Evolutionary conservation across 2,329 filamentous ascomycete species (phyloP), one percentile per base, ranked within the genome.

Genomic region (Aspergillus thermomutatus): DNA sequence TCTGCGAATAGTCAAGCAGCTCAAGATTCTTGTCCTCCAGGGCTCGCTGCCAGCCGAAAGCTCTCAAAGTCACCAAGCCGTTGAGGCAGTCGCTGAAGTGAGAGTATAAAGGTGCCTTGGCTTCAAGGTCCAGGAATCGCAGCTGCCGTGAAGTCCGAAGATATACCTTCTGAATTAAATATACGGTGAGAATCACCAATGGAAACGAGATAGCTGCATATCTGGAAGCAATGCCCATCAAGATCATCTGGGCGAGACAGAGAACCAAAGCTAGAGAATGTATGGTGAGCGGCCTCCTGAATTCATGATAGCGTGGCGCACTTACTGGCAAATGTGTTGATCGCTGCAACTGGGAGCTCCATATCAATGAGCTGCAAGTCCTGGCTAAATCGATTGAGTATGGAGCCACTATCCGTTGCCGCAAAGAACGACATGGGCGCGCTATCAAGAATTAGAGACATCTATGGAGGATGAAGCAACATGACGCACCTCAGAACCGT

Each of bases 91-190:
- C 83, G 23, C 80, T 74, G 60, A 86, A 86, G 57, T 85, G 74
- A 17, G 76, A 82, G 71, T 83, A 85, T 0, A 87, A 70, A 0
- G 83, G 83, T 0, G 80, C 80, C 60, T 87, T 86, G 1, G 82
- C 79, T 66, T 88, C 85, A 1, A 88, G 76, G 48, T 87, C 85
- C 10, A 88, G 68, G 21, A 85, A 76, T 50, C 85, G 78, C 7
- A 88, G 67, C 65, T 87, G 85, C 0, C 84, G 74, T 0, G 83
- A 86, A 0, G 84, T 87, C 0, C 82, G 76, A 2, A 87, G 75
- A 61, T 87, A 87, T 50, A 84, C 77, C 52, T 75, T 80, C 59
- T 86, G 84, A 0, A 87, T 68, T 2, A 74, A 57, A 54, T 79
- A 86, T 0, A 86, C 58, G 0, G 79, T 58, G 0, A 64, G 69